These are phyloP conservation scores for Leccinum aurantiacum DNA, from an alignment of 768 basidiomycete genomes.

Conservation along the genomic window DNA sequence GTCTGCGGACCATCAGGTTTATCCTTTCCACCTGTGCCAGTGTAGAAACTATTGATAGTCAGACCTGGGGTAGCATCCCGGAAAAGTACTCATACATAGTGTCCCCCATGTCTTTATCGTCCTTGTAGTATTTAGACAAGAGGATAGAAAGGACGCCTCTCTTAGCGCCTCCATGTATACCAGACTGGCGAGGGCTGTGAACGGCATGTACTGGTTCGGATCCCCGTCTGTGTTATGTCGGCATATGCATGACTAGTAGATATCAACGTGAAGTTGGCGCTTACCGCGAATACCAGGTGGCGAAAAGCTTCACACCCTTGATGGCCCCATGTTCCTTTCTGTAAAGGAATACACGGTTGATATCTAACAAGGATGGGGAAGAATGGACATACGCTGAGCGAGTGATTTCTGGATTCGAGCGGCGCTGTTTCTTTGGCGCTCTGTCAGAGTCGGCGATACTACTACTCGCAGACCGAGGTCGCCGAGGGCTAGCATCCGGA, in stretches of 20 bases:
- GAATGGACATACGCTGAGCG: not conserved
- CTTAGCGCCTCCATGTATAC: not conserved
- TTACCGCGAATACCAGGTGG: not conserved
- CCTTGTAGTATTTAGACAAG: not conserved
- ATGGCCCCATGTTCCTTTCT: not conserved
- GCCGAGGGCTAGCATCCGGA: not conserved
- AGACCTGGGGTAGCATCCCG: not conserved
- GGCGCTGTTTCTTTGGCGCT: not conserved
- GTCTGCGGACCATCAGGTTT: slow-evolving; percentile 18
- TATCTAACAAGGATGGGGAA: not conserved
- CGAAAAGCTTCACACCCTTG: not conserved
- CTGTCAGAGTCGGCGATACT: not conserved
- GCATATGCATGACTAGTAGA: not conserved
- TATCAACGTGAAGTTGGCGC: not conserved
- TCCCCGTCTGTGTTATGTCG: not conserved
- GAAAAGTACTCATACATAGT: not conserved
- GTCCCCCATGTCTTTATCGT: not conserved
- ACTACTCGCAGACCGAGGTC: not conserved
- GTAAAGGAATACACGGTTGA: not conserved
- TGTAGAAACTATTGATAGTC: slow-evolving; percentile 27
- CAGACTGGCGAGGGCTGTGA: not conserved
- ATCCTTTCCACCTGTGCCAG: slow-evolving; percentile 25
- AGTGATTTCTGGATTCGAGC: not conserved
- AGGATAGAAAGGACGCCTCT: not conserved
- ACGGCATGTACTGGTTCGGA: not conserved